phyloP scores from a whole-genome alignment of 148 eudicot species.

The Oxyria digyna region DNA sequence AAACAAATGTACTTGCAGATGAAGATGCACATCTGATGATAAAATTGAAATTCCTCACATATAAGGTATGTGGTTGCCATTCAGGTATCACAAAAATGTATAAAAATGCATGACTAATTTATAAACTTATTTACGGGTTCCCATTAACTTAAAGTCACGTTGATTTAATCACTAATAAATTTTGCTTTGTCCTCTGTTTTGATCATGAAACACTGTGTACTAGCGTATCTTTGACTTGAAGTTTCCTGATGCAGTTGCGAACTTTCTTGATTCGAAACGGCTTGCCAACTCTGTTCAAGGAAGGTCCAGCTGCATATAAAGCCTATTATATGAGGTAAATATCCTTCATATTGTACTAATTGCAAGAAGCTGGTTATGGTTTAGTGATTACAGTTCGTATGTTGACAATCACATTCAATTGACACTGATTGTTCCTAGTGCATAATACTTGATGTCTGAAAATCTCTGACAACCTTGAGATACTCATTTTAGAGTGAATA shows the following conservation, averaged over 20 bases:
- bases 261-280: constrained; percentile 93
- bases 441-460: neutral
- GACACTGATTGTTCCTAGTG: neutral
- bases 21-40: constrained; percentile 95
- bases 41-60: constrained; percentile 86
- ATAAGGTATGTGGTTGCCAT: constrained; percentile 40
- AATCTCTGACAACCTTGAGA: neutral
- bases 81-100: neutral
- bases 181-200: neutral
- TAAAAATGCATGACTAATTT: neutral
- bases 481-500: neutral
- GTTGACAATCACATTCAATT: neutral
- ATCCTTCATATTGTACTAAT: neutral
- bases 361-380: neutral
- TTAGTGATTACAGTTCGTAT: neutral
- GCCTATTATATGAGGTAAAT: constrained; percentile 63
- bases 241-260: constrained; percentile 44
- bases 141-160: neutral
- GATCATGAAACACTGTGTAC: neutral
- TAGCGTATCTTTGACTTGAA: constrained; percentile 2
- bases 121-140: neutral
- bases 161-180: neutral
- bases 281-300: constrained; percentile 65
- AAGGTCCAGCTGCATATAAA: constrained; percentile 77
- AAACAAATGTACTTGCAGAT: constrained; percentile 60